Conservation (phyloP, 495 filamentous ascomycete species). For the Stereocaulon alpinum region DNA sequence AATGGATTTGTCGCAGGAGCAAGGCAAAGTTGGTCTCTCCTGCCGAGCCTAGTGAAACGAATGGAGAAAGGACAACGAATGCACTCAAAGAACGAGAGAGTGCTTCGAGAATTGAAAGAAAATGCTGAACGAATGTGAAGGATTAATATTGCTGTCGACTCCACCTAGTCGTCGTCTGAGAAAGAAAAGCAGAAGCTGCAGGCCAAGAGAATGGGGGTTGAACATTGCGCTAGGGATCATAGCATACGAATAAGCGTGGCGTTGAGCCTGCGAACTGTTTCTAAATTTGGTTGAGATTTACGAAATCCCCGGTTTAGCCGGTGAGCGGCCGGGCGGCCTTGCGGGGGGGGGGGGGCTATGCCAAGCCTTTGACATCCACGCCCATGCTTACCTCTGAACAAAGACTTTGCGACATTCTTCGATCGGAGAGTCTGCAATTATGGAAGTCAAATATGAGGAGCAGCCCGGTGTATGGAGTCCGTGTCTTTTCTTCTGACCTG, state of each 20-base stretch:
- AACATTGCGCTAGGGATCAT: constrained; percentile 9
- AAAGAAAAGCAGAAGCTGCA: constrained; percentile 2
- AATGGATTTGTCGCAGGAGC: background rate
- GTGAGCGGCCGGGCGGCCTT: too few relatives aligned
- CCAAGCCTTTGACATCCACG: too few relatives aligned
- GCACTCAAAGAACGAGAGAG: constrained; percentile 9
- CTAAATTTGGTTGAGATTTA: constrained; percentile 1
- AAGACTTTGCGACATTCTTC: too few relatives aligned
- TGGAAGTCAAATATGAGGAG: too few relatives aligned
- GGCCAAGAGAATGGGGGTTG: background rate
- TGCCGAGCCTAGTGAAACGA: constrained; percentile 12
- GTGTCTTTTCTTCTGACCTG: too few relatives aligned
- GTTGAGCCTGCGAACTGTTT: background rate
- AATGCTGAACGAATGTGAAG: constrained; percentile 10
- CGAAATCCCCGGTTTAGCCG: too few relatives aligned
- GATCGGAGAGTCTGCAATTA: too few relatives aligned
- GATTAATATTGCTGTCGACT: constrained; percentile 10
- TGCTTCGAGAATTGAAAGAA: background rate
- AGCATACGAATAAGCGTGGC: constrained; percentile 3
- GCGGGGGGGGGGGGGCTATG: background rate
- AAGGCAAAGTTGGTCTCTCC: constrained; percentile 10
- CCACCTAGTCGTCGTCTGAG: background rate
- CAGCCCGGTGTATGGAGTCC: too few relatives aligned
- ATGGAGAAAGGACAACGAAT: constrained; percentile 8
- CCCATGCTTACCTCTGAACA: too few relatives aligned